phyloP scores from a whole-genome alignment of 441 rosid species.

The Euphorbia celastroides region DNA sequence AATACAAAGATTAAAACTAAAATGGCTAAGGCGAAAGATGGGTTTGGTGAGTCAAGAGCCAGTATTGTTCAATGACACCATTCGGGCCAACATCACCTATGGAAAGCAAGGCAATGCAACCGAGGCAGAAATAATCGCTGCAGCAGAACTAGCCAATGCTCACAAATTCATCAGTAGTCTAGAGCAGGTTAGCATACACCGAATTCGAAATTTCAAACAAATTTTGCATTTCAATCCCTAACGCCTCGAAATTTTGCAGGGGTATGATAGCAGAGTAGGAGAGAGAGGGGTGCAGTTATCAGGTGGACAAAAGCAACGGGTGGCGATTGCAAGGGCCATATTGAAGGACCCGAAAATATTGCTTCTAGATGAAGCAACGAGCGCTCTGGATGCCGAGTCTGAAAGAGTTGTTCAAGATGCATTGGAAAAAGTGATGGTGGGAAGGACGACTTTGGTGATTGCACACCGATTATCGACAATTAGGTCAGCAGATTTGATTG shows the following conservation, averaged over 20 bases:
- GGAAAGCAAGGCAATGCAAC: conserved; percentile 53
- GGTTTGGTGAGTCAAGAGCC: conserved; percentile 73
- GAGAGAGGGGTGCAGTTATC: conserved; percentile 67
- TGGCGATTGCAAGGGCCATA: conserved; percentile 63
- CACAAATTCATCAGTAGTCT: conserved; percentile 61
- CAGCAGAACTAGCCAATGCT: conserved; percentile 60
- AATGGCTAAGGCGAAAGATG: conserved; percentile 66
- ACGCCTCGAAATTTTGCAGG: too few relatives aligned
- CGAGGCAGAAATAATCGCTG: conserved; percentile 50
- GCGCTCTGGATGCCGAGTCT: conserved; percentile 62
- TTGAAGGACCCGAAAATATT: conserved; percentile 49
- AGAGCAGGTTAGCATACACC: conserved; percentile 44
- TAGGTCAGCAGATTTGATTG: conserved; percentile 46
- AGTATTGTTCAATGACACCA: conserved; percentile 56
- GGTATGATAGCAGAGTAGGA: conserved; percentile 56
- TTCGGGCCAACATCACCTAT: conserved; percentile 59
- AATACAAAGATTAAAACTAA: conserved; percentile 41
- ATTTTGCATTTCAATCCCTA: too few relatives aligned
- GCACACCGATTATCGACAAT: conserved; percentile 59
- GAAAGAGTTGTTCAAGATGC: conserved; percentile 59
- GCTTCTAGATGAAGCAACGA: conserved; percentile 60
- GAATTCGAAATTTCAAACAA: too few relatives aligned
- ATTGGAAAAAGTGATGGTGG: conserved; percentile 40
- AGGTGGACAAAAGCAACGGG: conserved; percentile 67
- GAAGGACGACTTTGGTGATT: conserved; percentile 54